These are phyloP conservation scores for Podaxis sp. DNA, from an alignment of 768 basidiomycete genomes.

Conservation along the genomic window DNA sequence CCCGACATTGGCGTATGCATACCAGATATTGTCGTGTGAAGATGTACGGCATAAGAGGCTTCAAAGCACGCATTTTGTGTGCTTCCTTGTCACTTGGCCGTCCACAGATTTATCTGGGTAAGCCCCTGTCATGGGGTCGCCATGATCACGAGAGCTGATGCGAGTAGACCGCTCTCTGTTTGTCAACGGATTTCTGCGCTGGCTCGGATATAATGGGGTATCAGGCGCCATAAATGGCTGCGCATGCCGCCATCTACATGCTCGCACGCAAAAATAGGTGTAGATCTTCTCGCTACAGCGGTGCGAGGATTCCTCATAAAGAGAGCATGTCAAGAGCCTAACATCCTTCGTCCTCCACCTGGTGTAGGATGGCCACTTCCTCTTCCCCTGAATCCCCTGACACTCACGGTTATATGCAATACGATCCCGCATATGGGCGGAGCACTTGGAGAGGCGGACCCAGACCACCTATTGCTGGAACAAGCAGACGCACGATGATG, in stretches of 20 bases:
- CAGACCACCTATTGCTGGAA: conserved; percentile 1
- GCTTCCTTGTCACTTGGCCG: not conserved
- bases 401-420: not conserved
- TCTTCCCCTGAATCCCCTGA: not conserved
- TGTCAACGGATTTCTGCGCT: not conserved
- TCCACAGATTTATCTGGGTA: not conserved
- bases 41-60: not conserved
- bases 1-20: not conserved
- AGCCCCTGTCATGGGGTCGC: not conserved
- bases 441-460: conserved; percentile 12
- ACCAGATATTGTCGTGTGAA: not conserved
- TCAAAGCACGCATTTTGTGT: not conserved
- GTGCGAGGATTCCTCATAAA: conserved; percentile 1
- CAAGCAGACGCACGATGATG: not conserved
- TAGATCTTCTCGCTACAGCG: not conserved
- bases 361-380: not conserved
- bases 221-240: conserved; percentile 4
- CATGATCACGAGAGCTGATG: conserved; percentile 5
- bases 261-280: conserved; percentile 9
- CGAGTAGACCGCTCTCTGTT: not conserved
- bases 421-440: not conserved
- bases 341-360: not conserved
- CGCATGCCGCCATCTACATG: not conserved
- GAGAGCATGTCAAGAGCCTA: not conserved
- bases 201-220: not conserved